These are phyloP conservation scores for Anthracocystis setariae DNA, from an alignment of 1,284 basidiomycete species.

Conservation along the genomic window DNA sequence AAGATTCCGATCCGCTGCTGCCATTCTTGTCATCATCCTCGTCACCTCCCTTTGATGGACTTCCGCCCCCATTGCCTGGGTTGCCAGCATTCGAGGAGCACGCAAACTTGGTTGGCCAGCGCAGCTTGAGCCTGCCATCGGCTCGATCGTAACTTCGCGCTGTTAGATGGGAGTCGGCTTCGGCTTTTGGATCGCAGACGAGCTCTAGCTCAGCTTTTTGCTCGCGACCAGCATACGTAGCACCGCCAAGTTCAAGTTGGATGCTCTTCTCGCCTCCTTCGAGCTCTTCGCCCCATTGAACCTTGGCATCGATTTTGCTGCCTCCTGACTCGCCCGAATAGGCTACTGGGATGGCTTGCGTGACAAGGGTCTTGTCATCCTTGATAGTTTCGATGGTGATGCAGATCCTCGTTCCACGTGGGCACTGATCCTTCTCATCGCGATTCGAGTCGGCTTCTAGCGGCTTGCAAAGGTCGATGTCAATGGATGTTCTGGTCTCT, in stretches of 20 bases:
- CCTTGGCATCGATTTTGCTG: conserved; percentile 42
- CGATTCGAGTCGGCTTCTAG: conserved; percentile 27
- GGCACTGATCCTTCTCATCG: conserved; percentile 47
- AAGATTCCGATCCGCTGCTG: conserved; percentile 7
- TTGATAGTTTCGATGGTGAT: conserved; percentile 51
- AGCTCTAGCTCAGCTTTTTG: conserved; percentile 49
- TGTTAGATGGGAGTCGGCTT: conserved; percentile 33
- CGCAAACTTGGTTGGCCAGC: conserved; percentile 49
- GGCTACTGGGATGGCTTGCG: conserved; percentile 51
- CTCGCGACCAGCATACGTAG: conserved; percentile 34
- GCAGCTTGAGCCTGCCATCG: conserved; percentile 42
- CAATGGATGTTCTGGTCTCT: conserved; percentile 40
- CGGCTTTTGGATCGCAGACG: conserved; percentile 47
- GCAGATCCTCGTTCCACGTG: conserved; percentile 50
- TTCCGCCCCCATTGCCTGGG: conserved; percentile 21
- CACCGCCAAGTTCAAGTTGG: conserved; percentile 38
- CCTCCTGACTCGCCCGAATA: conserved; percentile 43
- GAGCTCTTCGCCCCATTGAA: conserved; percentile 38
- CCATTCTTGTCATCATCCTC: conserved; percentile 10
- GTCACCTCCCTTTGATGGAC: conserved; percentile 25
- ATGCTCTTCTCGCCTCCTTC: conserved; percentile 49
- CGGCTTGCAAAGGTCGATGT: conserved; percentile 50
- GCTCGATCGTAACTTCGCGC: conserved; percentile 42
- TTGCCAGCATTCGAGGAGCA: conserved; percentile 32
- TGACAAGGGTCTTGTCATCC: conserved; percentile 42